Evolutionary conservation across 768 basidiomycete species (phyloP).

Genomic region (Panellus pusillus): DNA sequence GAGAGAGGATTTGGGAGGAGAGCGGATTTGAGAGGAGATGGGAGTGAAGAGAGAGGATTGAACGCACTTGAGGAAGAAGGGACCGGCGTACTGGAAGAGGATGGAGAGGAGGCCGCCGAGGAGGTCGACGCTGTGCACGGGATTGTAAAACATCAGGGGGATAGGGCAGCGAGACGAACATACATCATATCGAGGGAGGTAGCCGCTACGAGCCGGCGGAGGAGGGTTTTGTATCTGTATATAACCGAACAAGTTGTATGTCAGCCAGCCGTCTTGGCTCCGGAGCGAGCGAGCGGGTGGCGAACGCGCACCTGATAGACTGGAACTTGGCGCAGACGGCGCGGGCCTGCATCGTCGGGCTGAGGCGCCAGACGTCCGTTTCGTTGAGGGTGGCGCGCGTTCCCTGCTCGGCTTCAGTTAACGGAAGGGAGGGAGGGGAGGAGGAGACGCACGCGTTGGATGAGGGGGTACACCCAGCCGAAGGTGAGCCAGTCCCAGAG

Average conservation of each 20-base stretch:
- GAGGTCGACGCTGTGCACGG: not conserved
- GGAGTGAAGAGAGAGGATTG: no score
- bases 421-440: not conserved
- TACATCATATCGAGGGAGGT: constrained; percentile 1
- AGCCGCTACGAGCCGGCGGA: not conserved
- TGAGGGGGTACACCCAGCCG: constrained; percentile 51
- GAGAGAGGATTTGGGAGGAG: not conserved
- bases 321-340: constrained; percentile 57
- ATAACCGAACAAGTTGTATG: not conserved
- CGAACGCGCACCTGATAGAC: no score
- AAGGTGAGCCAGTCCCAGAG: constrained; percentile 66
- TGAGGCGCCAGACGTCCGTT: constrained; percentile 68
- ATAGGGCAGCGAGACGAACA: not conserved
- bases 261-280: not conserved
- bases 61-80: constrained; percentile 5
- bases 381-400: constrained; percentile 59
- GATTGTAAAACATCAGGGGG: no score
- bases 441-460: constrained; percentile 34
- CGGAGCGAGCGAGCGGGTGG: no score
- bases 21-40: no score
- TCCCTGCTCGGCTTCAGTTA: constrained; percentile 32
- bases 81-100: not conserved
- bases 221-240: not conserved
- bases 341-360: constrained; percentile 64
- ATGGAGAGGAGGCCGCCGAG: not conserved